Base-by-base conservation (phyloP, 169 alveolate species). In the Plasmodium berghei region DNA sequence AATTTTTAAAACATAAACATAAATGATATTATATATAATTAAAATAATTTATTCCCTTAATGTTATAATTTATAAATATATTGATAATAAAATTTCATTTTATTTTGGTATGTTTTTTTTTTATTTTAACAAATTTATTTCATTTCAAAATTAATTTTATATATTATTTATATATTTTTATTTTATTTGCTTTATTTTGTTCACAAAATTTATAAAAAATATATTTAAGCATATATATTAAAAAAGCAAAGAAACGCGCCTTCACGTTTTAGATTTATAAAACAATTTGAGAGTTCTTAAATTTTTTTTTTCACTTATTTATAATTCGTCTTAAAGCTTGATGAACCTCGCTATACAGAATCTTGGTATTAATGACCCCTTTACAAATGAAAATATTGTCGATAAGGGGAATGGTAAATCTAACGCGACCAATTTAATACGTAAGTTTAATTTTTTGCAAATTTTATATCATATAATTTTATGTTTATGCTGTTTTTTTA, bases 321-420 rank as follows among this genome's bases (percentile, higher is more conserved):
- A 2, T 62, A 14, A 52, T 14, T 70, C 80, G 80, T 70, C 80
- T 70, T 70, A 75, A 75, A 75, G 71, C 89, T 75, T 75, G 89
- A 75, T 75, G 89, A 75, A 75, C 89, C 89, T 75, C 89, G 89
- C 89, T 62, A 75, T 75, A 56, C 89, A 75, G 89, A 75, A 75
- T 75, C 89, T 75, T 63, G 89, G 89, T 75, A 75, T 75, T 75
- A 75, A 75, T 75, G 89, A 75, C 89, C 89, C 89, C 89, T 75
- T 75, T 58, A 75, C 89, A 75, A 75, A 75, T 75, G 89, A 75
- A 75, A 75, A 75, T 42, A 75, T 75, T 75, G 89, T 75, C 73
- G 89, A 75, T 75, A 49, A 75, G 89, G 89, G 89, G 89, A 75
- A 75, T 75, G 89, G 77, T 63, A 75, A 75, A 75, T 67, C 89